Percentiles rank a stretch among this genome's conserved stretches.
Evolutionary conservation across 2,329 filamentous ascomycete genomes (phyloP).

Genomic region (Fusarium kyushuense): DNA sequence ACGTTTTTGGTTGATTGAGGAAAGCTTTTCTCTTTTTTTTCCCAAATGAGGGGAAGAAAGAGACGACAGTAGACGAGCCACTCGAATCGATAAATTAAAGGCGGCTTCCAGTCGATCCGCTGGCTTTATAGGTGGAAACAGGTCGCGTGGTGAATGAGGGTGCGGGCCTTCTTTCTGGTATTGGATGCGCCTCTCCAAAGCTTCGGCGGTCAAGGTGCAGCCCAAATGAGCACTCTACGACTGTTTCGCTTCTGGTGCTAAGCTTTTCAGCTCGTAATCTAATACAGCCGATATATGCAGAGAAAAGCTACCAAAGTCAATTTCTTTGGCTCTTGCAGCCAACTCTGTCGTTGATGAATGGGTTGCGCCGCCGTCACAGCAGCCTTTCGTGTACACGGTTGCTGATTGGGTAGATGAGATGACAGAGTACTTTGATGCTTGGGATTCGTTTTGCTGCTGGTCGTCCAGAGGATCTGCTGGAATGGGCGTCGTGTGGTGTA

Average conservation of each 20-base stretch:
- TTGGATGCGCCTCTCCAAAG: conserved; percentile 5
- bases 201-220: conserved; percentile 11
- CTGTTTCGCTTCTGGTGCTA: conserved; percentile 10
- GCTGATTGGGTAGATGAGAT: conserved; percentile 1
- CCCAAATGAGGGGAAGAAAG: neutral
- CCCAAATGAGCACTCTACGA: conserved; percentile 12
- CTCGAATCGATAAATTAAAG: neutral
- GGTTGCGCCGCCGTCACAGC: conserved; percentile 4
- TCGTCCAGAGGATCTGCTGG: neutral
- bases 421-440: neutral
- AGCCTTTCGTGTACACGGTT: conserved; percentile 1
- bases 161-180: neutral
- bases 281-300: neutral
- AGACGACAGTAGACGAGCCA: neutral
- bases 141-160: conserved; percentile 8
- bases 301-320: conserved; percentile 3
- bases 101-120: neutral
- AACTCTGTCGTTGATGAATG: conserved; percentile 14
- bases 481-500: neutral
- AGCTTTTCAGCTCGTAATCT: neutral
- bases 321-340: neutral
- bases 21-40: neutral
- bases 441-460: neutral
- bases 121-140: conserved; percentile 5
- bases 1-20: neutral